phyloP scores from a whole-genome alignment of 2,329 filamentous ascomycete species.

The Sphaerostilbella broomeana region DNA sequence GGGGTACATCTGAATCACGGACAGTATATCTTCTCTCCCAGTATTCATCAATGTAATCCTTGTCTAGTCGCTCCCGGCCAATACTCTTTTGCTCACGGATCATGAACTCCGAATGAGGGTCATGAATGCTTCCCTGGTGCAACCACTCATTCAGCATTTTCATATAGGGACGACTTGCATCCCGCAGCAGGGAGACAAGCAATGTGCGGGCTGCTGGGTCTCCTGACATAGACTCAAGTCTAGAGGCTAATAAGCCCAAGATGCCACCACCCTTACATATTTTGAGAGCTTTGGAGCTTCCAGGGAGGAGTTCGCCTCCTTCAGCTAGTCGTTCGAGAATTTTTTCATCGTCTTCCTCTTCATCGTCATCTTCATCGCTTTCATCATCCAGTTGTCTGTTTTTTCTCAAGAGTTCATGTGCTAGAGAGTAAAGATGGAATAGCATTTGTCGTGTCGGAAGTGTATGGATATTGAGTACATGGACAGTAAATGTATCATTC shows the following conservation, averaged over 20 bases:
- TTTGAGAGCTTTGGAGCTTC: conserved; percentile 77
- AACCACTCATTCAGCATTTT: conserved; percentile 98
- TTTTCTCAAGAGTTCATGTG: conserved; percentile 78
- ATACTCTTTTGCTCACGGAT: conserved; percentile 97
- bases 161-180: conserved; percentile 94
- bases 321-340: conserved; percentile 86
- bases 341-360: conserved; percentile 81
- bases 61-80: conserved; percentile 78
- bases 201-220: conserved; percentile 81
- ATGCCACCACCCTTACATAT: conserved; percentile 96
- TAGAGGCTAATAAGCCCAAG: conserved; percentile 77
- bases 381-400: conserved; percentile 84
- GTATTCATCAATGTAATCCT: conserved; percentile 98
- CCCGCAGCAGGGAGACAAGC: conserved; percentile 73
- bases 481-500: conserved; percentile 81
- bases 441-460: conserved; percentile 88
- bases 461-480: conserved; percentile 86
- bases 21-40: conserved; percentile 98
- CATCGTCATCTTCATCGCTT: conserved; percentile 61
- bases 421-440: conserved; percentile 79
- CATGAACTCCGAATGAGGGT: conserved; percentile 88
- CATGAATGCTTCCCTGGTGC: conserved; percentile 89
- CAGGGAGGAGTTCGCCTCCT: conserved; percentile 72
- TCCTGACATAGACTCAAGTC: conserved; percentile 83
- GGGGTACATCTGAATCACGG: conserved; percentile 82